These are phyloP conservation scores for Fusarium chlamydosporum DNA, from an alignment of 2,329 filamentous ascomycete species.

Conservation along the genomic window DNA sequence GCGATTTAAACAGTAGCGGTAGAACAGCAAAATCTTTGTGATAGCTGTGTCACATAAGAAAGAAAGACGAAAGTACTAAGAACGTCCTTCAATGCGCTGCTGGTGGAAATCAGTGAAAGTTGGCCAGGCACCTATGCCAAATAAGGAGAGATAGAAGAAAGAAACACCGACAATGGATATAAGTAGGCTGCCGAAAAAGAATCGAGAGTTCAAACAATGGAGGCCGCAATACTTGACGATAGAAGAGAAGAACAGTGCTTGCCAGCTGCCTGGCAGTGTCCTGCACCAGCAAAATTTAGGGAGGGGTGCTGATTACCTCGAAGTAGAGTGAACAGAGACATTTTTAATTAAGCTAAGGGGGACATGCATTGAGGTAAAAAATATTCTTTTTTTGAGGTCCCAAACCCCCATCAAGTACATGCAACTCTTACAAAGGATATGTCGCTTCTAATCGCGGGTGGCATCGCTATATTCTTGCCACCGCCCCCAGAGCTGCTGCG, in stretches of 20 bases:
- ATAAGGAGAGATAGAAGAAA: background rate
- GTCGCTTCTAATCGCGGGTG: slow-evolving; percentile 34
- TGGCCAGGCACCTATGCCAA: slow-evolving; percentile 6
- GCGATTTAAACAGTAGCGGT: background rate
- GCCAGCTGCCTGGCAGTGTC: slow-evolving; percentile 20
- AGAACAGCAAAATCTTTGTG: background rate
- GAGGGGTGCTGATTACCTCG: background rate
- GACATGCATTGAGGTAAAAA: slow-evolving; percentile 9
- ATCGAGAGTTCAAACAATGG: background rate
- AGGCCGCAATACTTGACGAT: background rate
- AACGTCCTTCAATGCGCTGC: background rate
- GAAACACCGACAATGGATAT: background rate
- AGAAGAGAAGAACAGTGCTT: background rate
- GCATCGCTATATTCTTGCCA: slow-evolving; percentile 35
- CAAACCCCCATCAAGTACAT: slow-evolving; percentile 12
- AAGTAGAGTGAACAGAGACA: background rate
- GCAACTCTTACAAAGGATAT: slow-evolving; percentile 36
- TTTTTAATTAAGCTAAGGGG: slow-evolving; percentile 9
- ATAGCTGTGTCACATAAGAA: background rate
- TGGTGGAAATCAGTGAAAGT: background rate
- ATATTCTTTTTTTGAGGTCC: slow-evolving; percentile 10
- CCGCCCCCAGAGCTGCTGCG: slow-evolving; percentile 44
- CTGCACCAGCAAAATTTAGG: slow-evolving; percentile 4
- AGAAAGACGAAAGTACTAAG: background rate
- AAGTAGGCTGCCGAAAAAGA: background rate